A percentile compares a stretch with the other conserved stretches of the same genome.
Evolutionary conservation across 2,329 filamentous ascomycete species (phyloP).

Genomic region (Cladophialophora bantiana): DNA sequence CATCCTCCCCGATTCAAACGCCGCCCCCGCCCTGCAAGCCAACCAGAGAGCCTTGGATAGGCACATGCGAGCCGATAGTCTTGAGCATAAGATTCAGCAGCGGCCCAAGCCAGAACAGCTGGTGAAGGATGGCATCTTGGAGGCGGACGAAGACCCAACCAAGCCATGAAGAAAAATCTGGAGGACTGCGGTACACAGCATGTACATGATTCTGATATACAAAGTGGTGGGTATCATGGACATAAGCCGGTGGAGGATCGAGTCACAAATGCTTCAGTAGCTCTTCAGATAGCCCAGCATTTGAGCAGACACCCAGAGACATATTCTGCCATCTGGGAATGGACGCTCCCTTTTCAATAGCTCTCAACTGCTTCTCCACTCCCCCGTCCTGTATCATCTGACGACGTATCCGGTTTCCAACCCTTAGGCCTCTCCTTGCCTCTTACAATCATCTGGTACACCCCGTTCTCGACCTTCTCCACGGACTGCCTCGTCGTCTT

Average conservation of each 20-base stretch:
- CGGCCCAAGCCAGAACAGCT: constrained; percentile 78
- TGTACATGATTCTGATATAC: constrained; percentile 2
- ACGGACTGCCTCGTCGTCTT: constrained; percentile 87
- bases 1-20: constrained; percentile 80
- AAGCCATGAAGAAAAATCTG: constrained; percentile 29
- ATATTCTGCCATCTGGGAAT: constrained; percentile 3
- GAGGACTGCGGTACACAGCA: background rate
- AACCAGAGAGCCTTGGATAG: constrained; percentile 85
- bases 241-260: background rate
- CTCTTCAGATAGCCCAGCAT: constrained; percentile 39
- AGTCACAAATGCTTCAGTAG: constrained; percentile 37
- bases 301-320: constrained; percentile 12
- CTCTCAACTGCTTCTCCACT: constrained; percentile 45
- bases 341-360: constrained; percentile 28
- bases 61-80: constrained; percentile 83
- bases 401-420: constrained; percentile 76
- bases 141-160: constrained; percentile 63
- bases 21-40: constrained; percentile 78
- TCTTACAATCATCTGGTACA: constrained; percentile 86
- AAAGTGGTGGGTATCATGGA: background rate
- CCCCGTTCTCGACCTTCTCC: constrained; percentile 88
- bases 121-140: constrained; percentile 79
- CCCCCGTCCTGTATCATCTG: constrained; percentile 50
- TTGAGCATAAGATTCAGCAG: constrained; percentile 85
- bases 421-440: constrained; percentile 88